These are phyloP conservation scores for Candida odintsovae DNA, from an alignment of 805 yeast species.

Conservation along the genomic window DNA sequence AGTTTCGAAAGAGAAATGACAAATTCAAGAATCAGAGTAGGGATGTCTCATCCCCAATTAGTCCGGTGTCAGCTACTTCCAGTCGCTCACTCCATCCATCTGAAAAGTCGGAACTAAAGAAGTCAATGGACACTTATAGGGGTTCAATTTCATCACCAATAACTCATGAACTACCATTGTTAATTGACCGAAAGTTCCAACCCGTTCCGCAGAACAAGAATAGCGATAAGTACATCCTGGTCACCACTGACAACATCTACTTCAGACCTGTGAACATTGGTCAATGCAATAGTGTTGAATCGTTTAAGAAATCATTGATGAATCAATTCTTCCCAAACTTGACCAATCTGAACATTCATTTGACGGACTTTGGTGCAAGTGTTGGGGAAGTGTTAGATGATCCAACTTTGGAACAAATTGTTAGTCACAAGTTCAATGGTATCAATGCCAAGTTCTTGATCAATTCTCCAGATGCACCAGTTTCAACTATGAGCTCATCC, in stretches of 20 bases:
- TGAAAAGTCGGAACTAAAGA: background rate
- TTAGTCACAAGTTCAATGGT: constrained; percentile 29
- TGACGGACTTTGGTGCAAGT: constrained; percentile 64
- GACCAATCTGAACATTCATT: constrained; percentile 36
- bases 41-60: constrained; percentile 14
- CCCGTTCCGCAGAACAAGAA: constrained; percentile 30
- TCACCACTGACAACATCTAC: constrained; percentile 55
- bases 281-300: constrained; percentile 23
- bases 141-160: constrained; percentile 4
- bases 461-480: constrained; percentile 28
- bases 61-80: constrained; percentile 7
- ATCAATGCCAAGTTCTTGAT: constrained; percentile 29
- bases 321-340: constrained; percentile 27
- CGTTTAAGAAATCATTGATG: constrained; percentile 36
- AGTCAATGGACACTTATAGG: background rate
- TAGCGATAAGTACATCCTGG: constrained; percentile 39
- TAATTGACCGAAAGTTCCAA: constrained; percentile 31
- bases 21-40: constrained; percentile 9
- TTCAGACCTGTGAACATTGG: constrained; percentile 47
- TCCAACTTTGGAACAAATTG: constrained; percentile 32
- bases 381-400: constrained; percentile 55
- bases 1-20: constrained; percentile 15
- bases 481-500: constrained; percentile 35
- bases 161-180: constrained; percentile 9
- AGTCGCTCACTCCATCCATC: background rate